These are phyloP conservation scores for Spergularia azorica DNA, from an alignment of 179 eudicot species.

Conservation along the genomic window DNA sequence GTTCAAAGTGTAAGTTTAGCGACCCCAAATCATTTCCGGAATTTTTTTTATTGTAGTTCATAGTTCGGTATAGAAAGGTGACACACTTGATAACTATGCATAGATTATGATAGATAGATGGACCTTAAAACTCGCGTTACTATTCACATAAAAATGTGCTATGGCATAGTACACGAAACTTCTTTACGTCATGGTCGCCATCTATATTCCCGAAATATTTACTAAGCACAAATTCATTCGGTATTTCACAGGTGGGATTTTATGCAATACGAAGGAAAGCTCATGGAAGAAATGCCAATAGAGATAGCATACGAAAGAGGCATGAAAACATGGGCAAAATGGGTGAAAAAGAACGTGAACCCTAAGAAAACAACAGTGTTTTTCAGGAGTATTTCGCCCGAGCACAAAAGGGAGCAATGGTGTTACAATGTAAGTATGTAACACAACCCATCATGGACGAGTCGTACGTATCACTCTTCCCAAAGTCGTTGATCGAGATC, in stretches of 20 bases:
- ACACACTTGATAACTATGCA: too few species aligned
- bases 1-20: constrained; percentile 32
- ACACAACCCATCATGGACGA: constrained; percentile 36
- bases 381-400: constrained; percentile 41
- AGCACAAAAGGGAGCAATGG: constrained; percentile 33
- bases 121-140: too few species aligned
- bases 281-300: constrained; percentile 33
- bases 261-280: constrained; percentile 32
- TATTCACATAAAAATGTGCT: too few species aligned
- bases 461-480: constrained; percentile 16
- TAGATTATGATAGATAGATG: too few species aligned
- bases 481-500: constrained; percentile 22
- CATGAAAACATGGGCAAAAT: constrained; percentile 40
- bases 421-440: constrained; percentile 40
- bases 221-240: not conserved
- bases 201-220: not conserved
- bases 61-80: too few species aligned
- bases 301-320: constrained; percentile 38
- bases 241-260: constrained; percentile 39
- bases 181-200: too few species aligned
- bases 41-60: not conserved
- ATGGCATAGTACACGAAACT: too few species aligned
- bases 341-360: constrained; percentile 35
- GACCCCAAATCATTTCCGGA: too few species aligned
- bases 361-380: constrained; percentile 34